Conservation (phyloP, 2,329 filamentous ascomycete species). For the Venturia effusa region DNA sequence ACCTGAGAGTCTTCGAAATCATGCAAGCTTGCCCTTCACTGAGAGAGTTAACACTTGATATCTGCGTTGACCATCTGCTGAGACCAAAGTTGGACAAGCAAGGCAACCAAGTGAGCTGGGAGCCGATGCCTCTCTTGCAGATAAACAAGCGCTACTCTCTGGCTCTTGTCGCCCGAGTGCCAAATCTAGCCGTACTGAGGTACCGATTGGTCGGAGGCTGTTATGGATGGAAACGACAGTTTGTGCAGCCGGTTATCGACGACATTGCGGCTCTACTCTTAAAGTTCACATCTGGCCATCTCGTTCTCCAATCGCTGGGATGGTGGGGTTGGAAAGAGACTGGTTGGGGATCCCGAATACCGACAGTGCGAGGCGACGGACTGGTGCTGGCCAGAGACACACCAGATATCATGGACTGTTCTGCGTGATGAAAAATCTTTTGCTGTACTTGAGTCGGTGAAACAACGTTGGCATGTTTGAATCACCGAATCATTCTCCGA, state of each 20-base stretch:
- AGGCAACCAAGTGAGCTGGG: neutral
- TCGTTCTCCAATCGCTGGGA: neutral
- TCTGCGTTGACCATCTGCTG: neutral
- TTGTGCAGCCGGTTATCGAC: neutral
- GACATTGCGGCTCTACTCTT: neutral
- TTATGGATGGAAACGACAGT: neutral
- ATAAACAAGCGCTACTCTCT: neutral
- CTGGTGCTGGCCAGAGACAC: neutral
- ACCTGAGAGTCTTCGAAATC: neutral
- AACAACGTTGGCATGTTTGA: neutral
- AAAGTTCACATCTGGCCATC: neutral
- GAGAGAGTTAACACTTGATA: neutral
- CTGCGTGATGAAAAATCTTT: neutral
- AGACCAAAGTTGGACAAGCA: neutral
- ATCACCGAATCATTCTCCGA: neutral
- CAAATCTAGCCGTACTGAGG: neutral
- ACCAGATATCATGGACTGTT: neutral
- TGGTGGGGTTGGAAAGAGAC: neutral
- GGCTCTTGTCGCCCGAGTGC: neutral
- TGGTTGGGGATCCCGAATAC: neutral
- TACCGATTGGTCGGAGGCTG: neutral
- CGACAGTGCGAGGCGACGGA: neutral
- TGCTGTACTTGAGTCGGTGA: neutral
- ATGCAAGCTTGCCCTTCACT: slow-evolving; percentile 1
- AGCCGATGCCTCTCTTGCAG: neutral